Percentiles rank a stretch among this genome's conserved stretches.
Evolutionary conservation across 768 basidiomycete genomes (phyloP).

Genomic region (Pulveroboletus sp.): DNA sequence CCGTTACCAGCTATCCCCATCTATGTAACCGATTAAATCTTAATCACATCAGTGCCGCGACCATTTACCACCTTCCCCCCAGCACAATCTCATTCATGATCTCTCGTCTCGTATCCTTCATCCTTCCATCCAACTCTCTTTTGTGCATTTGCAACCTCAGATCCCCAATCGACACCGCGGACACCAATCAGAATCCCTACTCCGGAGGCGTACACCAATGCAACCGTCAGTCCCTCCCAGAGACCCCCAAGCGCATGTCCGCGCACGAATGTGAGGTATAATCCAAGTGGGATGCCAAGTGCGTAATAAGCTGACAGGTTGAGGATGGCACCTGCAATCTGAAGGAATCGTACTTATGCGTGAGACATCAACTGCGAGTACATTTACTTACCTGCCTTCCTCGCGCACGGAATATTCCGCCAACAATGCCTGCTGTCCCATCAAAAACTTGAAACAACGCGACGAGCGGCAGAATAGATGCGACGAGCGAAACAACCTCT

Average conservation of each 20-base stretch:
- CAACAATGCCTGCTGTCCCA: slow-evolving; percentile 59
- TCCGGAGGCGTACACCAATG: slow-evolving; percentile 57
- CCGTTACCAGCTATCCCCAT: no score
- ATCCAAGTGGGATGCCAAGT: slow-evolving; percentile 77
- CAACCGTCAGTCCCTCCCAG: slow-evolving; percentile 77
- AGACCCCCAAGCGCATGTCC: slow-evolving; percentile 63
- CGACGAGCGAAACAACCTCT: slow-evolving; percentile 47
- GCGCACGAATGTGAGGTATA: slow-evolving; percentile 66
- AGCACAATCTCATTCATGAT: background rate
- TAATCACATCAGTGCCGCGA: no score
- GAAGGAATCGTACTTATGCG: background rate
- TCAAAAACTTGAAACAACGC: slow-evolving; percentile 86
- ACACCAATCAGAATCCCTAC: slow-evolving; percentile 52
- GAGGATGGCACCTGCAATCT: slow-evolving; percentile 71
- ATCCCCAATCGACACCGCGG: slow-evolving; percentile 60
- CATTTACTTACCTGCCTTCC: slow-evolving; percentile 58
- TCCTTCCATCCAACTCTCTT: slow-evolving; percentile 36
- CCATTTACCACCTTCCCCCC: background rate
- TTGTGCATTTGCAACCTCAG: slow-evolving; percentile 36
- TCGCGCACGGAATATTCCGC: slow-evolving; percentile 76
- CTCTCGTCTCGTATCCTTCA: slow-evolving; percentile 23
- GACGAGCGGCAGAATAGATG: slow-evolving; percentile 68
- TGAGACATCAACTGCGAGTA: background rate
- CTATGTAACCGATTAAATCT: no score
- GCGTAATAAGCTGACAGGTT: slow-evolving; percentile 65